phyloP scores from a whole-genome alignment of 1,284 basidiomycete genomes.

The Wolfiporia cocos region DNA sequence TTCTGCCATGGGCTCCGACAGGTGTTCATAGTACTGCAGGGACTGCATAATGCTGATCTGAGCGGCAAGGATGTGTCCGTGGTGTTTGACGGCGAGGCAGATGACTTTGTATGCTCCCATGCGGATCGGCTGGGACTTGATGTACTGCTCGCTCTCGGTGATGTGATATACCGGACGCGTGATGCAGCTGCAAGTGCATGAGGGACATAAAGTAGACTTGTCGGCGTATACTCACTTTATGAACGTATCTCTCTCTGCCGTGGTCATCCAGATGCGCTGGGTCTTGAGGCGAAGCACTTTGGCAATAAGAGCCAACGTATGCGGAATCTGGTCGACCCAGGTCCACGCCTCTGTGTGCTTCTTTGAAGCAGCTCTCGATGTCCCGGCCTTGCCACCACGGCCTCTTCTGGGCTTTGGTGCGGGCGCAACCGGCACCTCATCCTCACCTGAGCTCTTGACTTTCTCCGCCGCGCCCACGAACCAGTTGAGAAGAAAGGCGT shows the following conservation, averaged over 20 bases:
- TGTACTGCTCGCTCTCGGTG: constrained; percentile 82
- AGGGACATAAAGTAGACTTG: background rate
- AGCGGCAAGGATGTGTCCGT: constrained; percentile 78
- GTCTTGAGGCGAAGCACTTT: constrained; percentile 73
- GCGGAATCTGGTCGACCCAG: constrained; percentile 76
- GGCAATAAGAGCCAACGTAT: constrained; percentile 61
- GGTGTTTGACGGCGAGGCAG: constrained; percentile 89
- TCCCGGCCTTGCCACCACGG: constrained; percentile 52
- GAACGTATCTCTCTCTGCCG: constrained; percentile 78
- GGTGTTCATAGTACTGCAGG: constrained; percentile 92
- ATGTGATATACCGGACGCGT: constrained; percentile 84
- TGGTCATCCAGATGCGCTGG: constrained; percentile 83
- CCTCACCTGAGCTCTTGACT: constrained; percentile 50
- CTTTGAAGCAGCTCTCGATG: constrained; percentile 32
- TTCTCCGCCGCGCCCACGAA: constrained; percentile 77
- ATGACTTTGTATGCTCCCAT: constrained; percentile 83
- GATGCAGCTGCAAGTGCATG: constrained; percentile 56
- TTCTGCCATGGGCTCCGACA: constrained; percentile 93
- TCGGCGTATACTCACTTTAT: constrained; percentile 51
- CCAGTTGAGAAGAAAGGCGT: constrained; percentile 85
- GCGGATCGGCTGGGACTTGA: constrained; percentile 75
- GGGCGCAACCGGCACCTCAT: constrained; percentile 39
- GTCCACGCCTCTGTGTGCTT: constrained; percentile 55
- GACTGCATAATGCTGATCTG: constrained; percentile 91
- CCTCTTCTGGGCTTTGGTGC: constrained; percentile 47